phyloP scores from a whole-genome alignment of 1,284 basidiomycete species.

The Chalciporus sp. region DNA sequence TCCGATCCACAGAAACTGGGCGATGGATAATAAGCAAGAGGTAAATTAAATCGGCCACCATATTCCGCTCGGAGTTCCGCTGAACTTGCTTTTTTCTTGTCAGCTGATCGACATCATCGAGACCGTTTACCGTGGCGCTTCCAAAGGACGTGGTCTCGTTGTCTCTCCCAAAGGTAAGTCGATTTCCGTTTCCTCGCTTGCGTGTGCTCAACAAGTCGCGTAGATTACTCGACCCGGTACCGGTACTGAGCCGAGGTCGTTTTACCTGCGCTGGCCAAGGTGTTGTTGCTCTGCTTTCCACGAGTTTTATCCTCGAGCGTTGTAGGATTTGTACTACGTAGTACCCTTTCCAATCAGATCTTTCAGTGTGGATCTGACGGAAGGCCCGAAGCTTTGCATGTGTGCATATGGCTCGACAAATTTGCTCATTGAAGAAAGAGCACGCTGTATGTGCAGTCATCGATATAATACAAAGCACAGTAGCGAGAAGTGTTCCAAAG shows the following conservation, averaged over 20 bases:
- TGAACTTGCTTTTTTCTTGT: slow-evolving; percentile 13
- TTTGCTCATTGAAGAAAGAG: too few relatives aligned
- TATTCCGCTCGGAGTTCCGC: neutral
- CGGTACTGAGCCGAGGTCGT: slow-evolving; percentile 52
- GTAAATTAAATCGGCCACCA: slow-evolving; percentile 45
- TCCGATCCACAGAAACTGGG: slow-evolving; percentile 76
- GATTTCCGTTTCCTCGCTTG: neutral
- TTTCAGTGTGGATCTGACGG: too few relatives aligned
- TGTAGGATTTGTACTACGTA: slow-evolving; percentile 1
- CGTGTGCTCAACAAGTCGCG: slow-evolving; percentile 5
- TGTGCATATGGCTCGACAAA: too few relatives aligned
- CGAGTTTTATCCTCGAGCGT: neutral
- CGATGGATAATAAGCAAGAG: slow-evolving; percentile 97
- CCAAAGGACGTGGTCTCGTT: slow-evolving; percentile 97
- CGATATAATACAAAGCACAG: too few relatives aligned
- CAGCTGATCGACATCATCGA: slow-evolving; percentile 98
- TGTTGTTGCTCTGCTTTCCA: neutral
- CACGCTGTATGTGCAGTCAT: too few relatives aligned
- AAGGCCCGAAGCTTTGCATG: too few relatives aligned
- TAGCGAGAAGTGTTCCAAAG: too few relatives aligned
- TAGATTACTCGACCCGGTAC: slow-evolving; percentile 86
- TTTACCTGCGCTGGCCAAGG: neutral
- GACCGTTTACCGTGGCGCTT: slow-evolving; percentile 96
- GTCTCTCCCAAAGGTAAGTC: slow-evolving; percentile 90
- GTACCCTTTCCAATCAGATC: too few relatives aligned